phyloP scores from a whole-genome alignment of 805 yeast genomes.

The Metahyphopichia silvanorum region DNA sequence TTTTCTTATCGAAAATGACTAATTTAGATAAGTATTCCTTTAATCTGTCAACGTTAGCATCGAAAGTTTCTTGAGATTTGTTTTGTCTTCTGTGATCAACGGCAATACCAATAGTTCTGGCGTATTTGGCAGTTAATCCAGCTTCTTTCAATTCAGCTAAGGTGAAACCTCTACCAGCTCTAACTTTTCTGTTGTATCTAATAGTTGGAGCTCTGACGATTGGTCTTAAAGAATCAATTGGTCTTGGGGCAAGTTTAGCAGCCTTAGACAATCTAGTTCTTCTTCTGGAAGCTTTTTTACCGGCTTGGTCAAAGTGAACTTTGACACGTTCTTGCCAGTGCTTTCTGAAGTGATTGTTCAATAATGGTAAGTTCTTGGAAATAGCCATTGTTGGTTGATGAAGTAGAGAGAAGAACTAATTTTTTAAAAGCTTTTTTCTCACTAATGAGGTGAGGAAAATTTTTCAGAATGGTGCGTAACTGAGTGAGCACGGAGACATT shows the following conservation, averaged over 20 bases:
- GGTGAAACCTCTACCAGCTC: constrained; percentile 99
- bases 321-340: constrained; percentile 99
- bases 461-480: constrained; percentile 2
- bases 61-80: constrained; percentile 94
- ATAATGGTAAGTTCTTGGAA: constrained; percentile 97
- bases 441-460: background rate
- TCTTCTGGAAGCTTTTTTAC: constrained; percentile 98
- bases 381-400: constrained; percentile 62
- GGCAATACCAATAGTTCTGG: constrained; percentile 97
- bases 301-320: constrained; percentile 99
- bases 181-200: constrained; percentile 98
- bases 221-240: constrained; percentile 95
- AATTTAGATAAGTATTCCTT: constrained; percentile 94
- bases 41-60: constrained; percentile 93
- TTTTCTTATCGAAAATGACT: constrained; percentile 92
- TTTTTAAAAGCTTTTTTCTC: background rate
- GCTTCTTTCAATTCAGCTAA: constrained; percentile 98
- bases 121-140: constrained; percentile 86
- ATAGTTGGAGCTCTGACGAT: constrained; percentile 98
- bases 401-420: background rate
- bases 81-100: constrained; percentile 99
- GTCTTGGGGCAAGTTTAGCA: constrained; percentile 95
- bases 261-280: constrained; percentile 90
- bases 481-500: background rate
- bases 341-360: constrained; percentile 99